Evolutionary conservation across 2,329 filamentous ascomycete species (phyloP), one percentile per base, ranked within the genome.

Genomic region (Lasiodiplodia gonubiensis): DNA sequence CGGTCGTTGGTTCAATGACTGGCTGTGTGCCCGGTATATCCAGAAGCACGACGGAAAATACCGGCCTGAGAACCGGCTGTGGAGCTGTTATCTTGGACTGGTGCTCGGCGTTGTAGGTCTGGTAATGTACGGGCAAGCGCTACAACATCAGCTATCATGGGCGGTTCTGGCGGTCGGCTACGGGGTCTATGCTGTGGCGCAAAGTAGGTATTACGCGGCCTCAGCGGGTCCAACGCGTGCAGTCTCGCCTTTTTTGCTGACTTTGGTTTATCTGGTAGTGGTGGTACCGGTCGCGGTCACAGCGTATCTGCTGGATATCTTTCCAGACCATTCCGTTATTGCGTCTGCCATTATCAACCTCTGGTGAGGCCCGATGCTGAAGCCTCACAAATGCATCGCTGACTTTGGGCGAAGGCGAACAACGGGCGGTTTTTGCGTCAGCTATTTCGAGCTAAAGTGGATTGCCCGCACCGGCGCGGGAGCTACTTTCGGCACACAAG

Each of bases 1-100:
- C 66, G 77, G 77, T 46, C 74, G 78, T 65, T 78, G 74, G 70
- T 77, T 78, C 70, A 78, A 78, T 65, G 76, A 78, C 65, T 77
- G 72, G 64, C 71, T 78, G 48, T 72, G 71, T 30, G 69, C 71
- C 37, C 72, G 73, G 52, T 77, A 79, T 57, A 72, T 78, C 46
- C 68, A 69, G 4, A 74, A 71, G 42, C 75, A 78, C 64, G 65
- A 48, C 14, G 59, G 59, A 4, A 51, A 39, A n/a, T 63, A 51
- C 10, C 46, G 42, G 16, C 75, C 76, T 1, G 77, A 78, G 67
- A 73, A 72, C 25, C 74, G 77, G 23, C 73, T 79, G 14, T 70
- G 72, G 57, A 75, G 72, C 12, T 71, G 73, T 57, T 78, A 78
- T 55, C 60, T 75, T n/a, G 71, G 73, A 2, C 72, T 73, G 27